Evolutionary conservation across 352 stramenopile species (phyloP).

Genomic region (Poterioochromonas sp.): DNA sequence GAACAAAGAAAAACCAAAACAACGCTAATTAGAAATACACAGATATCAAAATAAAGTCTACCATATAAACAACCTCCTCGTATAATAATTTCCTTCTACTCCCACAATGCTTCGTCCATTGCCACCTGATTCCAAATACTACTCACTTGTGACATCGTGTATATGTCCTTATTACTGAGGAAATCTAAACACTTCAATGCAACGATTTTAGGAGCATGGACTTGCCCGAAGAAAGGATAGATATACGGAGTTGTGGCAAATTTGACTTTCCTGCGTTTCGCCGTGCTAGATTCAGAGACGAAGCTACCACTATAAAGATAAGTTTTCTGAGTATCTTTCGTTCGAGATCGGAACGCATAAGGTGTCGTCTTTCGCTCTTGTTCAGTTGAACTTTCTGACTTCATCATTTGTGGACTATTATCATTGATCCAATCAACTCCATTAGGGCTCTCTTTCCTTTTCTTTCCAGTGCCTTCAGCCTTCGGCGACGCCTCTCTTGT

Average conservation of each 20-base stretch:
- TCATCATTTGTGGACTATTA: not conserved
- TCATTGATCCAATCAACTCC: not conserved
- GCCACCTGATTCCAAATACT: not conserved
- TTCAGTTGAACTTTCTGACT: not conserved
- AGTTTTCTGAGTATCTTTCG: not conserved
- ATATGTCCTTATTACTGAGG: not conserved
- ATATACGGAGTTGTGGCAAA: not conserved
- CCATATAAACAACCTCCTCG: too few relatives aligned
- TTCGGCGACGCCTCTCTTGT: not conserved
- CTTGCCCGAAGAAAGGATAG: conserved; percentile 20
- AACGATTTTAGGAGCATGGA: not conserved
- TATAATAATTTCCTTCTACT: too few relatives aligned
- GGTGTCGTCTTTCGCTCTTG: not conserved
- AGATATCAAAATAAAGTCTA: too few relatives aligned
- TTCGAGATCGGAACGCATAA: not conserved
- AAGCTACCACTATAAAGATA: not conserved
- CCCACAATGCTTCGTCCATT: conserved; percentile 28
- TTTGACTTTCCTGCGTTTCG: not conserved
- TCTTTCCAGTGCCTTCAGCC: not conserved
- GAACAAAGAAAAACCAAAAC: too few relatives aligned
- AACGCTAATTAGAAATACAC: too few relatives aligned
- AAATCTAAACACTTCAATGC: conserved; percentile 9
- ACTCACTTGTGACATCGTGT: conserved; percentile 9
- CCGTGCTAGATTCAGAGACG: not conserved
- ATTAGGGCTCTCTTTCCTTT: conserved; percentile 1